Evolutionary conservation across 306 rosid species (phyloP), one percentile per base, ranked within the genome.

Genomic region (Dalbergia oliveri): DNA sequence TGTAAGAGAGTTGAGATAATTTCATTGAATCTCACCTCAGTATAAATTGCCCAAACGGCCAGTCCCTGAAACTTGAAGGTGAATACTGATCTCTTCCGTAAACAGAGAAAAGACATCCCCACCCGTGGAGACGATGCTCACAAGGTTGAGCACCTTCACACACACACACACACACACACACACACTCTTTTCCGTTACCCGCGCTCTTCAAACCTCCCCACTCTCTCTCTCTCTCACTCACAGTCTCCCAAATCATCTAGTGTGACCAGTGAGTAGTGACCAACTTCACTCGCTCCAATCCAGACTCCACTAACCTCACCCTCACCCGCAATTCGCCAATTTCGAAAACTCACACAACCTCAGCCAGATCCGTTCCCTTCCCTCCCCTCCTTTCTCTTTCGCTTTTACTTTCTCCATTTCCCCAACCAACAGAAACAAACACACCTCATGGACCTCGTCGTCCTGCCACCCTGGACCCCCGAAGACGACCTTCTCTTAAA

Each of bases 401-500:
- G 15, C 53, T 50, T 50, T 5, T 26, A 9, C 44, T 62, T 33
- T 33, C 44, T 34, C 26, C 47, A 26, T 12, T 44, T 35, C 26
- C 3, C 3, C 47, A 47, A 47, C 10, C 13, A 12, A 10, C 15
- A 47, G 6, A 37, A 10, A 47, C 53, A 47, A 43, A 43, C 53
- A 45, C 4, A 47, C 5, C 15, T 47, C 56, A 85, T 80, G 88
- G 84, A 59, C 65, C 44, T 57, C n/a, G 72, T 86, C 81, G 68
- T 87, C 9, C 73, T 44, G 9, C 72, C 87, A 67, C 83, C 87
- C 0, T 94, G 97, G 98, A 66, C 54, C 69, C 85, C 92, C 0
- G 92, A 94, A 53, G 98, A 94, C 33, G 98, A 94, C 82, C 87
- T 94, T 44, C 87, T 88, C 58, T 81, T 94, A 70, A 94, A 91